phyloP scores from a whole-genome alignment of 768 basidiomycete genomes.

The Boletus huronensis region DNA sequence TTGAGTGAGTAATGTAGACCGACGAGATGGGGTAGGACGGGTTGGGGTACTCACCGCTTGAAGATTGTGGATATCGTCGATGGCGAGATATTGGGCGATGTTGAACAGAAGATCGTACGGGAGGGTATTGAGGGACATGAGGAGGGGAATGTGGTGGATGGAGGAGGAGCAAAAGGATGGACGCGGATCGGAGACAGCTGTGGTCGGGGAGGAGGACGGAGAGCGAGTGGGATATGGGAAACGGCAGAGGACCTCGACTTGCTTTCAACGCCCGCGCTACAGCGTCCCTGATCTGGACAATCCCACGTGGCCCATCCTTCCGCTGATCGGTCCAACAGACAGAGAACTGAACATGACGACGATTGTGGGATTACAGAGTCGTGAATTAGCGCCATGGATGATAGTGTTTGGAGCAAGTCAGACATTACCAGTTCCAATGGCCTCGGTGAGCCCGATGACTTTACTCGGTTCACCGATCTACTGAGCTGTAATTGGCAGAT shows the following conservation, averaged over 20 bases:
- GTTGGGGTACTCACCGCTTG: slow-evolving; percentile 49
- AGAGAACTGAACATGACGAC: too few relatives aligned
- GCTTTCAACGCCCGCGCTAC: slow-evolving; percentile 5
- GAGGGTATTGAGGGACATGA: slow-evolving; percentile 40
- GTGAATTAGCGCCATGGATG: too few relatives aligned
- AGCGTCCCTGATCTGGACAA: slow-evolving; percentile 12
- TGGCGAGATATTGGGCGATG: slow-evolving; percentile 59
- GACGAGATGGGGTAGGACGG: not conserved
- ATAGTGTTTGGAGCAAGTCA: too few relatives aligned
- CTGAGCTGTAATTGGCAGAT: too few relatives aligned
- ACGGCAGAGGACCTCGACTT: not conserved
- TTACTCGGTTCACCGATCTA: too few relatives aligned
- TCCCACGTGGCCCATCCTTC: not conserved
- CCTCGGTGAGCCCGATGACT: not conserved
- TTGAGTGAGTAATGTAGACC: not conserved
- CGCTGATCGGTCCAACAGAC: not conserved
- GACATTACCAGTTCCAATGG: not conserved
- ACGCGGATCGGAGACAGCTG: slow-evolving; percentile 2
- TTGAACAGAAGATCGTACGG: slow-evolving; percentile 72
- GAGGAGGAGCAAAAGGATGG: not conserved
- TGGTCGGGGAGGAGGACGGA: not conserved
- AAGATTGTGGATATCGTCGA: slow-evolving; percentile 56
- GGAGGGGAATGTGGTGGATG: not conserved
- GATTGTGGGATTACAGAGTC: too few relatives aligned
- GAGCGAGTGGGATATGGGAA: slow-evolving; percentile 19